Conservation (phyloP, 345 rosid genomes). For the Erucastrum elatum region DNA sequence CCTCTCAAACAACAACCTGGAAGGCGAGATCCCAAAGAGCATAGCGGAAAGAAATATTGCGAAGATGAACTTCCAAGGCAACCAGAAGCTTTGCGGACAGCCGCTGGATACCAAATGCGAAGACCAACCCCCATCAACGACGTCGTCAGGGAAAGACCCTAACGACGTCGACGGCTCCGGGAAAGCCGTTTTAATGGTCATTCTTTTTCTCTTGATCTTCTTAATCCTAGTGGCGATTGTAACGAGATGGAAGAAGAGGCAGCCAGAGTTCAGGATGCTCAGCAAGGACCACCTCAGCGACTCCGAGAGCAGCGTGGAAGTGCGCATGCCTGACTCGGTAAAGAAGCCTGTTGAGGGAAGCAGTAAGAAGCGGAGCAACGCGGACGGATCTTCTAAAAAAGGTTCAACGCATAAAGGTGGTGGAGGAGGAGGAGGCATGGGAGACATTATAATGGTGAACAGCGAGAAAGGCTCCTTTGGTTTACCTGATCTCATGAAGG, state of each 20-base stretch:
- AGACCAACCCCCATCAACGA: no score
- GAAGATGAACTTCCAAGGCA: constrained; percentile 45
- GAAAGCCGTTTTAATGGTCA: constrained; percentile 24
- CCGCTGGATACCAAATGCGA: constrained; percentile 33
- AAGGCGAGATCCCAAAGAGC: constrained; percentile 62
- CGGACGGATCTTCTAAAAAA: constrained; percentile 29
- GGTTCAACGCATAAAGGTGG: constrained; percentile 37
- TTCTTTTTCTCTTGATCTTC: constrained; percentile 36
- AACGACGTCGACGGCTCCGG: neutral
- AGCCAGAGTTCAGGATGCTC: constrained; percentile 50
- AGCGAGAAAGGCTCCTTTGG: constrained; percentile 66
- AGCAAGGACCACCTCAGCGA: constrained; percentile 50
- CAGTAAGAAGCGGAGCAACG: constrained; percentile 24
- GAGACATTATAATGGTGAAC: constrained; percentile 61
- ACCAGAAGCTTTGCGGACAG: constrained; percentile 62
- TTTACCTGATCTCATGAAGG: constrained; percentile 85
- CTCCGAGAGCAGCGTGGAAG: constrained; percentile 42
- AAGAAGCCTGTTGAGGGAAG: constrained; percentile 35
- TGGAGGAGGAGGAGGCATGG: constrained; percentile 40
- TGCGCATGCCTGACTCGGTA: constrained; percentile 41
- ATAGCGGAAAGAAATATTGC: constrained; percentile 40
- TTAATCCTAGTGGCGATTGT: constrained; percentile 29
- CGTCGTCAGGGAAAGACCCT: neutral
- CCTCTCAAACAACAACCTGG: constrained; percentile 38
- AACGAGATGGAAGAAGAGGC: constrained; percentile 30